phyloP scores from a whole-genome alignment of 176 grass and related monocot species.

The Thalia dealbata region DNA sequence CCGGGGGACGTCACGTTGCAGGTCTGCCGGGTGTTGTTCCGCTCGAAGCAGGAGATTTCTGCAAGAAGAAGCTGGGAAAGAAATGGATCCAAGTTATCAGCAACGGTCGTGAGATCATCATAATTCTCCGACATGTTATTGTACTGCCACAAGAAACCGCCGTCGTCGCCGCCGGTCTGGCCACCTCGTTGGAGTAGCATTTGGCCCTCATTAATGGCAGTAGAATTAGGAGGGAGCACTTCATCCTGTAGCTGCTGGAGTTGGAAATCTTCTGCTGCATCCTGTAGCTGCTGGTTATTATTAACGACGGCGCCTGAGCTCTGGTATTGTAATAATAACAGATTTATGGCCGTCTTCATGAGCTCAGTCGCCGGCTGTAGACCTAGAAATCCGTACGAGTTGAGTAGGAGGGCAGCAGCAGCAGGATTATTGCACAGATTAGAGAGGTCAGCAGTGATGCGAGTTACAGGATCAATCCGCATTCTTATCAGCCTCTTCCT shows the following conservation, averaged over 20 bases:
- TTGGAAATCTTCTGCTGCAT: neutral
- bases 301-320: neutral
- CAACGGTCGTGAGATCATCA: neutral
- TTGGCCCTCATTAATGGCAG: neutral
- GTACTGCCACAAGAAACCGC: no score
- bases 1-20: neutral
- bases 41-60: neutral
- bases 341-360: neutral
- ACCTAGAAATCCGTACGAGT: neutral
- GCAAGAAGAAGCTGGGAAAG: neutral
- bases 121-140: neutral
- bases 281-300: no score
- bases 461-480: neutral
- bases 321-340: neutral
- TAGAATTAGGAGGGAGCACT: no score
- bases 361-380: neutral
- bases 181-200: neutral
- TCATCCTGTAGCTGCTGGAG: neutral
- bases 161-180: no score
- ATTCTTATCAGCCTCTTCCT: slow-evolving; percentile 1
- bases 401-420: neutral
- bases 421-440: neutral
- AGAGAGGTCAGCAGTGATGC: neutral
- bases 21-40: neutral
- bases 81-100: neutral